phyloP scores from a whole-genome alignment of 257 asterid species.

The Gynochthodes officinalis region DNA sequence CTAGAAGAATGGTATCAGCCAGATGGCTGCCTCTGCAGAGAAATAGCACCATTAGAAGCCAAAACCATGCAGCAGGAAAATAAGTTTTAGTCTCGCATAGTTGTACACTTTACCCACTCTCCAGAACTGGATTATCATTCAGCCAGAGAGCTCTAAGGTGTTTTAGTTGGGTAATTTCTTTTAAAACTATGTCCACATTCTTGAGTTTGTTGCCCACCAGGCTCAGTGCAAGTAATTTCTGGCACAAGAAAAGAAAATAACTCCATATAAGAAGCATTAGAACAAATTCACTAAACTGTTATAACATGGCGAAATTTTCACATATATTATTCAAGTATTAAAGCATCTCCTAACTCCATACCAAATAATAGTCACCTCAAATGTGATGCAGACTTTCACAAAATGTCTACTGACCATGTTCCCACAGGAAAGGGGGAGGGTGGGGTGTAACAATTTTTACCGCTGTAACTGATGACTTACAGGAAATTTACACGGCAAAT shows the following conservation, averaged over 20 bases:
- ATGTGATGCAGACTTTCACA: neutral
- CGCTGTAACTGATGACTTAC: slow-evolving; percentile 33
- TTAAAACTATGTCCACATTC: slow-evolving; percentile 45
- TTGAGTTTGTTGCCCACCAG: slow-evolving; percentile 71
- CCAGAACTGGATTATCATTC: slow-evolving; percentile 61
- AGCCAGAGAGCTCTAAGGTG: slow-evolving; percentile 90
- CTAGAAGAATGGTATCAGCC: slow-evolving; percentile 49
- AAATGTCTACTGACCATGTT: neutral
- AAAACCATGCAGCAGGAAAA: neutral
- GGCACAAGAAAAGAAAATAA: slow-evolving; percentile 18
- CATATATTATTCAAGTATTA: neutral
- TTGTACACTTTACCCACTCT: slow-evolving; percentile 47
- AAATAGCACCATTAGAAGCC: slow-evolving; percentile 13
- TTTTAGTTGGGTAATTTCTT: slow-evolving; percentile 54
- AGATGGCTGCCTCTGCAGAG: slow-evolving; percentile 41
- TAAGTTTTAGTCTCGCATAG: neutral
- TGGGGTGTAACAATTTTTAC: neutral
- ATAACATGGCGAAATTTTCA: neutral
- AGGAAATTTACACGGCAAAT: slow-evolving; percentile 82
- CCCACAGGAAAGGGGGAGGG: neutral
- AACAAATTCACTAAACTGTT: slow-evolving; percentile 5
- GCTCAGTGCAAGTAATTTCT: slow-evolving; percentile 81
- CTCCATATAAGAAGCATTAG: slow-evolving; percentile 12
- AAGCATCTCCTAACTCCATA: neutral
- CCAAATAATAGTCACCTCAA: neutral